phyloP scores from a whole-genome alignment of 2,329 filamentous ascomycete species.

The Trichoderma polysporum region DNA sequence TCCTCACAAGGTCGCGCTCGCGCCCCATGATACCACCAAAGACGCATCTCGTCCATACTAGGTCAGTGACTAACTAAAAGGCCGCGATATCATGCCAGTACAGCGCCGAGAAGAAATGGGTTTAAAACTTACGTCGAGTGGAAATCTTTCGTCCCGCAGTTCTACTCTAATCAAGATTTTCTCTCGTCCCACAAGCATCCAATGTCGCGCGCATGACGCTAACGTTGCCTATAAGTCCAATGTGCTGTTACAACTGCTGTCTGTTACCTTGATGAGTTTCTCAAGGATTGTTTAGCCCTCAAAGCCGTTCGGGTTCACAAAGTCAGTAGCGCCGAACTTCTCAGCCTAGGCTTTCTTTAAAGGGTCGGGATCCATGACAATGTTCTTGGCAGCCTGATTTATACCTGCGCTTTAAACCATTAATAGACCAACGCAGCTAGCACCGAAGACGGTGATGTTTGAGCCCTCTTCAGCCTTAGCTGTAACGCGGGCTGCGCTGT shows the following conservation, averaged over 20 bases:
- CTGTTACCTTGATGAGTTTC: constrained; percentile 94
- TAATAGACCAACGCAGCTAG: constrained; percentile 90
- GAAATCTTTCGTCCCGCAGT: constrained; percentile 94
- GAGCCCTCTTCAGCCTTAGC: constrained; percentile 88
- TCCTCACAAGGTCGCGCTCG: too few relatives aligned
- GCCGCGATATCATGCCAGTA: too few relatives aligned
- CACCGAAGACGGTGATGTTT: constrained; percentile 90
- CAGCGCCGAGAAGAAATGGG: too few relatives aligned
- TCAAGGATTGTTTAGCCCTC: constrained; percentile 81
- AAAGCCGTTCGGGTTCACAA: constrained; percentile 87
- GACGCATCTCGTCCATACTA: too few relatives aligned
- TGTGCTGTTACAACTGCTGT: constrained; percentile 97
- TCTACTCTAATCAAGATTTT: constrained; percentile 97
- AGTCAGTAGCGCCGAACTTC: constrained; percentile 96
- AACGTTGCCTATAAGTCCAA: constrained; percentile 98
- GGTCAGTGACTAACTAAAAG: too few relatives aligned
- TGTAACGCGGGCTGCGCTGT: constrained; percentile 91
- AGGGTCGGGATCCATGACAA: constrained; percentile 75
- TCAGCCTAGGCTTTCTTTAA: constrained; percentile 85
- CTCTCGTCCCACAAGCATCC: constrained; percentile 98
- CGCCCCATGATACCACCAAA: too few relatives aligned
- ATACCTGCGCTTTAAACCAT: constrained; percentile 92
- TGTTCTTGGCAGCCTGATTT: constrained; percentile 76
- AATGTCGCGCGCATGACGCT: constrained; percentile 92
- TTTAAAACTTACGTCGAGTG: constrained; percentile 79